These are phyloP conservation scores for Penicillium dipodomyicola DNA, from an alignment of 495 filamentous ascomycete genomes.

Conservation along the genomic window DNA sequence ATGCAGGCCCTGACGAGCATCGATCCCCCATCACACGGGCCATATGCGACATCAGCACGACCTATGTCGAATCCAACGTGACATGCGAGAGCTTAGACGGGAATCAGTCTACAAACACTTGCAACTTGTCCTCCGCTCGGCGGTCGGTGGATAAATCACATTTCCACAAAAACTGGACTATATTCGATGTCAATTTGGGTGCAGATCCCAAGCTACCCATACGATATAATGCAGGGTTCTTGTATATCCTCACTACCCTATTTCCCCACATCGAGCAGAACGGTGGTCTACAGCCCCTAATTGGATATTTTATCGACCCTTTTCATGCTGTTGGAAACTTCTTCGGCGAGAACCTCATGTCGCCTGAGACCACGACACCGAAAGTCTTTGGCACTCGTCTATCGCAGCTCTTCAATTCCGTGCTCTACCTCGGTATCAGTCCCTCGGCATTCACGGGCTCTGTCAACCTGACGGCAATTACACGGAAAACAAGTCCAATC, in stretches of 20 bases:
- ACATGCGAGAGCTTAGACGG: not conserved
- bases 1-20: not conserved
- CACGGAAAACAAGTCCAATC: not conserved
- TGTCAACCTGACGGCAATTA: not conserved
- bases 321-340: not conserved
- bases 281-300: not conserved
- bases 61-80: slow-evolving; percentile 1
- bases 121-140: slow-evolving; percentile 1
- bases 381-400: not conserved
- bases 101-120: not conserved
- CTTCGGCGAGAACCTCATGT: not conserved
- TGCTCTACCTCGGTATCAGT: not conserved
- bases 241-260: not conserved
- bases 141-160: not conserved
- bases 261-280: not conserved
- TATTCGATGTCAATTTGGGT: not conserved
- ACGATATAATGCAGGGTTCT: not conserved
- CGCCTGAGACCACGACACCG: not conserved
- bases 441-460: not conserved
- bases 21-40: not conserved
- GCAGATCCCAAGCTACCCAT: not conserved
- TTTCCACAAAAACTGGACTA: slow-evolving; percentile 1
- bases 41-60: slow-evolving; percentile 1
- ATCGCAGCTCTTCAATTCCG: not conserved
- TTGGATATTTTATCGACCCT: slow-evolving; percentile 1